phyloP scores from a whole-genome alignment of 2,329 filamentous ascomycete genomes.

The Cladophialophora psammophila region DNA sequence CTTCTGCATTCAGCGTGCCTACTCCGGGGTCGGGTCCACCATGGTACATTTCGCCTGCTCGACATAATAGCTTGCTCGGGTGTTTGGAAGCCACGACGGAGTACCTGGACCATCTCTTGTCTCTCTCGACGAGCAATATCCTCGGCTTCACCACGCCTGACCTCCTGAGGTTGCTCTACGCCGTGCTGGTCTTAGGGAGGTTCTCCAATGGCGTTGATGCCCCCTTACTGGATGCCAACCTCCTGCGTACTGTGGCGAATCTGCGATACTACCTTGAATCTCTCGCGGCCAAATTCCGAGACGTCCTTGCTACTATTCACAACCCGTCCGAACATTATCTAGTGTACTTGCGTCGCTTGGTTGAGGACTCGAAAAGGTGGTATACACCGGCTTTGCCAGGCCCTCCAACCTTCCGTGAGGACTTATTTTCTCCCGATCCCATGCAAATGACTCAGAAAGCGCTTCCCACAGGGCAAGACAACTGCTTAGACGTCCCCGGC shows the following conservation, averaged over 20 bases:
- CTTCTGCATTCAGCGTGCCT: neutral
- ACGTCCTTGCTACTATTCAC: neutral
- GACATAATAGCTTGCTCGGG: neutral
- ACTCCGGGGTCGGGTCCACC: neutral
- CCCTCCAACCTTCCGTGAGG: neutral
- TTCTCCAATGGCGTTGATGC: neutral
- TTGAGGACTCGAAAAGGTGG: conserved; percentile 3
- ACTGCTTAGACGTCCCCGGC: neutral
- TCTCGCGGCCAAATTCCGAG: neutral
- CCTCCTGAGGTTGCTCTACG: conserved; percentile 15
- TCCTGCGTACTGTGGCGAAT: neutral
- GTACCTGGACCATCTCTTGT: conserved; percentile 9
- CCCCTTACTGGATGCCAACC: neutral
- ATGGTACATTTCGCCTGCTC: neutral
- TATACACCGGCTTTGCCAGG: neutral
- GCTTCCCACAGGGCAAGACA: neutral
- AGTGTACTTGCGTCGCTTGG: neutral
- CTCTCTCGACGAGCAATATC: neutral
- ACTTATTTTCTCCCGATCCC: neutral
- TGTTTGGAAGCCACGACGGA: neutral
- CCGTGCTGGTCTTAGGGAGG: neutral
- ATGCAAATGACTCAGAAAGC: neutral
- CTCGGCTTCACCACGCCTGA: conserved; percentile 2
- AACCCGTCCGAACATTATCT: neutral
- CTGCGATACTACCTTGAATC: conserved; percentile 1